These are phyloP conservation scores for Hippophae tibetana DNA, from an alignment of 306 rosid species.

Conservation along the genomic window DNA sequence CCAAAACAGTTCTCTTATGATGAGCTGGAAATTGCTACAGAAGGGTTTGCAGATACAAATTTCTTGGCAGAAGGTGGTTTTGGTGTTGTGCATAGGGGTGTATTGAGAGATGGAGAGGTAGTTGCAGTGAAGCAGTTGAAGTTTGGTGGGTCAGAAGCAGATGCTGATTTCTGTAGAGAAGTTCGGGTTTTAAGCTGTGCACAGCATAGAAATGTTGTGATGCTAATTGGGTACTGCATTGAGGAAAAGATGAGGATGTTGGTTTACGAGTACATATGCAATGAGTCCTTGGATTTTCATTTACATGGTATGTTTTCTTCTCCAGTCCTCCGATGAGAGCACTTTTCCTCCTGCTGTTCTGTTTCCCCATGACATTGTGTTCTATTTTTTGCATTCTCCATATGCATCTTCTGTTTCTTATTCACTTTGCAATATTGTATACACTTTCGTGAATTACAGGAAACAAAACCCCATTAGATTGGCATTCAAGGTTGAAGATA, in stretches of 20 bases:
- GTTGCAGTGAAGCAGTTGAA: slow-evolving; percentile 88
- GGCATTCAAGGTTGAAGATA: slow-evolving; percentile 70
- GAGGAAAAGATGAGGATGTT: slow-evolving; percentile 58
- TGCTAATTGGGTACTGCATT: slow-evolving; percentile 75
- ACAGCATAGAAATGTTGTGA: slow-evolving; percentile 89
- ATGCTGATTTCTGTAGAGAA: slow-evolving; percentile 85
- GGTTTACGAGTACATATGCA: slow-evolving; percentile 89
- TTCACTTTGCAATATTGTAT: slow-evolving; percentile 1
- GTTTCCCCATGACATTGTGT: not conserved
- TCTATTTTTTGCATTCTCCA: not conserved
- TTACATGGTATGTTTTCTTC: slow-evolving; percentile 50
- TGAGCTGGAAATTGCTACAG: slow-evolving; percentile 78
- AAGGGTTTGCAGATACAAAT: slow-evolving; percentile 51
- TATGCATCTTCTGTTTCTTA: not conserved
- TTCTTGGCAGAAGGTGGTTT: slow-evolving; percentile 84
- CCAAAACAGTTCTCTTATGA: slow-evolving; percentile 65
- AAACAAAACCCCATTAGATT: slow-evolving; percentile 39
- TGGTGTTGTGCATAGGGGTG: slow-evolving; percentile 75
- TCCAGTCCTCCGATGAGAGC: not conserved
- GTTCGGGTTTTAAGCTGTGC: slow-evolving; percentile 92
- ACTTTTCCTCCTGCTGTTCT: slow-evolving; percentile 1
- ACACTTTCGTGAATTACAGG: slow-evolving; percentile 37
- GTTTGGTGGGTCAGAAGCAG: slow-evolving; percentile 70
- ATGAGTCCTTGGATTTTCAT: slow-evolving; percentile 73
- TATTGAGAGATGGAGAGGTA: slow-evolving; percentile 73